Percentiles rank a stretch among this genome's conserved stretches.
Conservation (phyloP, 495 filamentous ascomycete species). For the Penicillium bovifimosum region DNA sequence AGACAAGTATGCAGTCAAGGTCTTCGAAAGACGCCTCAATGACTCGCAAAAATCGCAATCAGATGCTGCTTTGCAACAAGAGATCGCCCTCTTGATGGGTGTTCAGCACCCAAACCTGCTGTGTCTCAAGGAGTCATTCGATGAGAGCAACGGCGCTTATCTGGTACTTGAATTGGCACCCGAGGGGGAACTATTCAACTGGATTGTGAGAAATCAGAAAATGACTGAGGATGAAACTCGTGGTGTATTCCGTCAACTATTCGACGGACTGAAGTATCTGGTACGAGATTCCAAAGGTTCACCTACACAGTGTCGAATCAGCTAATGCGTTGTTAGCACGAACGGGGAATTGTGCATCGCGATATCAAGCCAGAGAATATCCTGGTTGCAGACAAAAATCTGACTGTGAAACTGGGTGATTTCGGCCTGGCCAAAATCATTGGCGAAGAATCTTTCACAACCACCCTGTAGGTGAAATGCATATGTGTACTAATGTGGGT, state of each 20-base stretch:
- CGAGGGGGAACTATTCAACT: slow-evolving; percentile 93
- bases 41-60: slow-evolving; percentile 71
- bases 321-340: slow-evolving; percentile 63
- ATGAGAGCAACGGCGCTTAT: slow-evolving; percentile 86
- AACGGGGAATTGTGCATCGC: slow-evolving; percentile 93
- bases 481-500: background rate
- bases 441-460: slow-evolving; percentile 97
- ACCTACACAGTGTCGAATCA: background rate
- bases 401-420: slow-evolving; percentile 89
- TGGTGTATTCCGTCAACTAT: slow-evolving; percentile 84
- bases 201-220: slow-evolving; percentile 83
- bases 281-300: slow-evolving; percentile 45
- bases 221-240: slow-evolving; percentile 77
- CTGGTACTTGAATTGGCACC: slow-evolving; percentile 86
- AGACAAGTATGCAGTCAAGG: slow-evolving; percentile 83
- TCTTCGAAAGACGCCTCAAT: slow-evolving; percentile 76
- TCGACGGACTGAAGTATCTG: slow-evolving; percentile 90
- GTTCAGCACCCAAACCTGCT: slow-evolving; percentile 94
- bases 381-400: slow-evolving; percentile 72
- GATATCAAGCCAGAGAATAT: slow-evolving; percentile 99
- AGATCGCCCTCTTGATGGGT: slow-evolving; percentile 92
- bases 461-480: slow-evolving; percentile 61
- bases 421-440: slow-evolving; percentile 99
- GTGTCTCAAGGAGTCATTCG: slow-evolving; percentile 92
- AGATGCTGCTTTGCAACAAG: slow-evolving; percentile 81